Evolutionary conservation across 2,329 filamentous ascomycete genomes (phyloP).

Genomic region (Fusarium buxicola): DNA sequence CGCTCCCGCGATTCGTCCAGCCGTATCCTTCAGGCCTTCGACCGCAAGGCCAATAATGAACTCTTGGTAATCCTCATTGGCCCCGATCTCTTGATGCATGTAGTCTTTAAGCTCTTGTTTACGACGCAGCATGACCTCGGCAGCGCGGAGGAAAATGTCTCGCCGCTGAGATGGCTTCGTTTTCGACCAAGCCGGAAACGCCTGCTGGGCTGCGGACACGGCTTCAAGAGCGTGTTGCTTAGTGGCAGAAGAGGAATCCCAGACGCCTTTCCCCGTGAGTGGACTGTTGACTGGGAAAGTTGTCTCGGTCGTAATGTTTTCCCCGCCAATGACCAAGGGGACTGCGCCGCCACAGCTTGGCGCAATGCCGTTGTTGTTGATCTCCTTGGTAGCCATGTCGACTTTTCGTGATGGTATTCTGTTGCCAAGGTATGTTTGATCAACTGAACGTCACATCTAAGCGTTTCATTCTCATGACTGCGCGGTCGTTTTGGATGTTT

Average conservation of each 20-base stretch:
- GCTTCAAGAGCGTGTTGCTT: constrained; percentile 12
- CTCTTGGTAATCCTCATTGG: constrained; percentile 15
- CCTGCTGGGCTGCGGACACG: constrained; percentile 7
- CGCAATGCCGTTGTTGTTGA: too few species aligned
- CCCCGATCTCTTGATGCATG: constrained; percentile 24
- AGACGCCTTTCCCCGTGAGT: constrained; percentile 16
- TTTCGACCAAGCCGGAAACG: constrained; percentile 15
- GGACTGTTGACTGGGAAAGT: constrained; percentile 19
- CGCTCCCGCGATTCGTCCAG: constrained; percentile 47
- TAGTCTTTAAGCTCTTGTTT: constrained; percentile 8
- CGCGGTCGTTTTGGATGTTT: too few species aligned
- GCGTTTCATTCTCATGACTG: too few species aligned
- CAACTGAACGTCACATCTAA: too few species aligned
- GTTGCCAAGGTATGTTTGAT: too few species aligned
- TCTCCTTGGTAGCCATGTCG: too few species aligned
- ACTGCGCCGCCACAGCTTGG: not conserved
- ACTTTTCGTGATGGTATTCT: too few species aligned
- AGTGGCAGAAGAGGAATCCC: constrained; percentile 17
- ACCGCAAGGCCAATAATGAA: constrained; percentile 49
- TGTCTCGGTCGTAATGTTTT: constrained; percentile 13
- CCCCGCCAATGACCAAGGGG: constrained; percentile 24
- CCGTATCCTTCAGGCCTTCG: constrained; percentile 51
- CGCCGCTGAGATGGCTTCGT: constrained; percentile 17
- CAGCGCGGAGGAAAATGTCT: constrained; percentile 21
- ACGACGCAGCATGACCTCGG: constrained; percentile 14